Evolutionary conservation across 148 eudicot genomes (phyloP).

Genomic region (Dysphania ambrosioides): DNA sequence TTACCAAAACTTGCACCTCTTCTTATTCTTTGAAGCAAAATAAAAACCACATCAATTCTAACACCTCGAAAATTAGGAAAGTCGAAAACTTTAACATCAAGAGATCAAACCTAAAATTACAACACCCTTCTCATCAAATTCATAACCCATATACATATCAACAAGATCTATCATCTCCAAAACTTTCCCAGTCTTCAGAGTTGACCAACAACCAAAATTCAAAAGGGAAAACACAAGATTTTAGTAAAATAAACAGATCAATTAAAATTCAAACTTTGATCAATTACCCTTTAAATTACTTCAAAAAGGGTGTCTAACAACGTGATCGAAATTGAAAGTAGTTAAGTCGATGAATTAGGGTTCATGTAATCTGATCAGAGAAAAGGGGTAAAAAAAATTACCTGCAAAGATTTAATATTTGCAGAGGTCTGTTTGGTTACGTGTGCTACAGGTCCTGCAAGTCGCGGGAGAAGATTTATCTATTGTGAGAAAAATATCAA

Average conservation of each 20-base stretch:
- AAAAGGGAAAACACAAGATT: not conserved
- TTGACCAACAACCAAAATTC: constrained; percentile 11
- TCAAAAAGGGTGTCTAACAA: not conserved
- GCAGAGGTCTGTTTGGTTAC: not conserved
- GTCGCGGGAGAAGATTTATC: constrained; percentile 6
- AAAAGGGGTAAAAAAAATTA: not conserved
- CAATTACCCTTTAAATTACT: not conserved
- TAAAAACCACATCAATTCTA: too few species aligned
- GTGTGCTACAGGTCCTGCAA: not conserved
- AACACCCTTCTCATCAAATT: not conserved
- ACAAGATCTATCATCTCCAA: constrained; percentile 1
- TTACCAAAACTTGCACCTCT: not conserved
- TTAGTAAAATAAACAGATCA: not conserved
- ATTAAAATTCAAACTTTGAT: not conserved
- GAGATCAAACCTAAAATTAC: not conserved
- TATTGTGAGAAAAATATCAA: not conserved
- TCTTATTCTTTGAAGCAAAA: too few species aligned
- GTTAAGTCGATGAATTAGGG: constrained; percentile 11
- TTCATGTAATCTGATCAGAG: not conserved
- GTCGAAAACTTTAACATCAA: too few species aligned
- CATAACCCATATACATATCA: not conserved
- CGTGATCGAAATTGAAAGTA: not conserved
- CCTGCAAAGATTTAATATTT: not conserved
- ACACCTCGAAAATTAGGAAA: too few species aligned
- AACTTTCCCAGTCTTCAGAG: not conserved